Evolutionary conservation across 331 rosid species (phyloP).

Genomic region (Malus hybrid): DNA sequence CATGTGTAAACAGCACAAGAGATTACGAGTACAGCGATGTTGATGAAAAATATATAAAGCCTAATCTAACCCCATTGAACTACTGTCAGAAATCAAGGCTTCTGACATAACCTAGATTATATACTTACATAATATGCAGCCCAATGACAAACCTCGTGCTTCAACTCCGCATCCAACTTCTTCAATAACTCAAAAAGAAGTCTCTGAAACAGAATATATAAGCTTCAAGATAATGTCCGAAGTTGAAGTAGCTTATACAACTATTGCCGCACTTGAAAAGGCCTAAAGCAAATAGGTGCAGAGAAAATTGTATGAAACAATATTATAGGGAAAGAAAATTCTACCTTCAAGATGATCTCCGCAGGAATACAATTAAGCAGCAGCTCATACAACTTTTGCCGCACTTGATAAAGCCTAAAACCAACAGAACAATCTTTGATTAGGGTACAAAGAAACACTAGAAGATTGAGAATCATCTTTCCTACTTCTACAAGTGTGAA

Average conservation of each 20-base stretch:
- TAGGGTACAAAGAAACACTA: neutral
- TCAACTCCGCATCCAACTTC: slow-evolving; percentile 79
- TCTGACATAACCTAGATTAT: neutral
- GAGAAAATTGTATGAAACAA: neutral
- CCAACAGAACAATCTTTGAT: neutral
- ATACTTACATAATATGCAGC: slow-evolving; percentile 88
- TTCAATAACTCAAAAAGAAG: slow-evolving; percentile 69
- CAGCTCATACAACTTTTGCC: slow-evolving; percentile 84
- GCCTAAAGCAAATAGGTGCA: slow-evolving; percentile 32
- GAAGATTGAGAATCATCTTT: neutral
- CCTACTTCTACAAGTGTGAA: neutral
- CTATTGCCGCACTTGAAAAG: slow-evolving; percentile 62
- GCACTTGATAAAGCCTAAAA: slow-evolving; percentile 72
- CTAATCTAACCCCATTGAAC: neutral
- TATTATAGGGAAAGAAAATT: neutral
- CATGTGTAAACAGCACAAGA: neutral
- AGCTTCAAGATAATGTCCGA: neutral
- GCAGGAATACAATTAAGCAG: slow-evolving; percentile 91
- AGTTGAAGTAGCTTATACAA: slow-evolving; percentile 52
- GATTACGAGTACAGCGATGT: neutral
- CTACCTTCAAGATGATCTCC: slow-evolving; percentile 83
- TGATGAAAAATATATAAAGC: neutral
- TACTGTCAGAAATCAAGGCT: neutral
- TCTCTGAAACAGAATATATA: slow-evolving; percentile 43
- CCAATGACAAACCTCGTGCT: slow-evolving; percentile 98